A percentile compares a stretch with the other conserved stretches of the same genome.
phyloP scores from a whole-genome alignment of 202 grass and related monocot genomes.

The Panicum hallii region DNA sequence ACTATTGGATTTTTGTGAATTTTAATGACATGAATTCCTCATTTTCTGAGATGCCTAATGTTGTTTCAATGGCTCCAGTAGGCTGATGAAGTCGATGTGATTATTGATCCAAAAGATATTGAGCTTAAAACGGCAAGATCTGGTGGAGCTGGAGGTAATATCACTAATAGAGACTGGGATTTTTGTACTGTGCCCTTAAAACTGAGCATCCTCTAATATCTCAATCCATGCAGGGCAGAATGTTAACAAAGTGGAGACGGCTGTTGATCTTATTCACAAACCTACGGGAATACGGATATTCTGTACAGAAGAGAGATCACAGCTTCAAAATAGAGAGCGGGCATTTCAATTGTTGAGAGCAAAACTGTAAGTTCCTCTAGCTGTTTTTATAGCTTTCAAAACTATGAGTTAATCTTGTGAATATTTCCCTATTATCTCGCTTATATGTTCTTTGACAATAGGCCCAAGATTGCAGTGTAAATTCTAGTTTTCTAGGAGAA shows the following conservation, averaged over 20 bases:
- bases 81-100: constrained; percentile 96
- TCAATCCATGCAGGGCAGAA: constrained; percentile 82
- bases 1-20: constrained; percentile 29
- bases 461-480: neutral
- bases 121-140: constrained; percentile 95
- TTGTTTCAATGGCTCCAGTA: constrained; percentile 41
- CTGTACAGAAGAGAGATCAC: constrained; percentile 97
- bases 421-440: neutral
- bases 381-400: constrained; percentile 1
- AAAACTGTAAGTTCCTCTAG: constrained; percentile 78
- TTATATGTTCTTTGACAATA: constrained; percentile 32
- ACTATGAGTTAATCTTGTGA: neutral
- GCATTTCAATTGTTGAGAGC: constrained; percentile 94
- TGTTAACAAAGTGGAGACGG: constrained; percentile 99
- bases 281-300: constrained; percentile 98
- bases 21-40: constrained; percentile 31
- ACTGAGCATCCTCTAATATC: constrained; percentile 31
- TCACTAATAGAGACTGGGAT: neutral
- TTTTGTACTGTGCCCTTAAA: neutral
- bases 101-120: constrained; percentile 98
- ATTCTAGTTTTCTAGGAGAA: constrained; percentile 12
- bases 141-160: constrained; percentile 95
- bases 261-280: constrained; percentile 94
- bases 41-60: neutral
- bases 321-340: constrained; percentile 83